Evolutionary conservation across 257 asterid genomes (phyloP).

Genomic region (Ocimum tenuiflorum): DNA sequence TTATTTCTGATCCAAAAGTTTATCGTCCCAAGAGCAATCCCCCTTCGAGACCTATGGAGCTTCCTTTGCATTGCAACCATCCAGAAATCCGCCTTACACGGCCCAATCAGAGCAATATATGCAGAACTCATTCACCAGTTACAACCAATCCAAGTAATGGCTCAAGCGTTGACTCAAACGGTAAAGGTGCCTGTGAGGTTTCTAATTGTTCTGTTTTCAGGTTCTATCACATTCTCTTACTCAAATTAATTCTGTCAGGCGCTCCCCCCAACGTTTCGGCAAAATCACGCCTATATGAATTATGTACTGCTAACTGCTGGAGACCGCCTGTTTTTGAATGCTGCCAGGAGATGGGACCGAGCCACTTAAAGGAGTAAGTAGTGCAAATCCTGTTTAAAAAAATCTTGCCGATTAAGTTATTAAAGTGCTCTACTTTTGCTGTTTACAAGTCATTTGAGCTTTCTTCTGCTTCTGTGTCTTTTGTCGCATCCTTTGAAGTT

Average conservation of each 20-base stretch:
- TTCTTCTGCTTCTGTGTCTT: not conserved
- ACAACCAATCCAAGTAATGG: conserved; percentile 9
- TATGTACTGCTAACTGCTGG: conserved; percentile 85
- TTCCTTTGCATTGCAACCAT: conserved; percentile 16
- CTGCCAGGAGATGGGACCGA: conserved; percentile 58
- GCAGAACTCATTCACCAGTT: conserved; percentile 18
- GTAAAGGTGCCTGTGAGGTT: conserved; percentile 37
- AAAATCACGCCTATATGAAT: conserved; percentile 59
- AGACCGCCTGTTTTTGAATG: conserved; percentile 74
- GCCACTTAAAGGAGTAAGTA: conserved; percentile 81
- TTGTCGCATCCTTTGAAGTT: not conserved
- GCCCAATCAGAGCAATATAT: conserved; percentile 18
- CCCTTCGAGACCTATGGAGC: conserved; percentile 19
- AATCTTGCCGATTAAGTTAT: too few relatives aligned
- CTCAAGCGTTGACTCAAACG: conserved; percentile 20
- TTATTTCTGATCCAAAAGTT: conserved; percentile 25
- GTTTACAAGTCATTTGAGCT: not conserved
- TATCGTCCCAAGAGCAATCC: conserved; percentile 23
- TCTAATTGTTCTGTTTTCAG: conserved; percentile 7
- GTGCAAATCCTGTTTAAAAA: too few relatives aligned
- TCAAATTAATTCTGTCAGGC: conserved; percentile 33
- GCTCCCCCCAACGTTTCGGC: conserved; percentile 35
- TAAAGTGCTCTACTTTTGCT: not conserved
- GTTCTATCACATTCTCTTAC: conserved; percentile 19
- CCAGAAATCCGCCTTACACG: conserved; percentile 23